Conservation (phyloP, 2,329 filamentous ascomycete species). For the Talaromyces islandicus region DNA sequence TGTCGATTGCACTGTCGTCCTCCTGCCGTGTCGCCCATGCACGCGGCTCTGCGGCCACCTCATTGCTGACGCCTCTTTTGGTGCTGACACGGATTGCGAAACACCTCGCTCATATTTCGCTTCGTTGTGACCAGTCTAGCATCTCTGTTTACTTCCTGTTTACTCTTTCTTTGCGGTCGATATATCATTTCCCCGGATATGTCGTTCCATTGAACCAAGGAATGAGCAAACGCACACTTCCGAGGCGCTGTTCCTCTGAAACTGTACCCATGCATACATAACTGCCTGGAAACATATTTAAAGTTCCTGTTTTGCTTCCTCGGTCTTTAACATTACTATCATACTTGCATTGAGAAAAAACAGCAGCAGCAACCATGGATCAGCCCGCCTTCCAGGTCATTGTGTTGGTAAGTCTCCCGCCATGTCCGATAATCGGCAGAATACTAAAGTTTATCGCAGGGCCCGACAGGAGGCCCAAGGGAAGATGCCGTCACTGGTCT, state of each 20-base stretch:
- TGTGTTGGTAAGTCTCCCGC: constrained; percentile 53
- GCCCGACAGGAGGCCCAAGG: constrained; percentile 79
- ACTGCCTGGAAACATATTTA: background rate
- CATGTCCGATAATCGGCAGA: constrained; percentile 1
- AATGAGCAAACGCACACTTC: background rate
- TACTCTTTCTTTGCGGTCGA: background rate
- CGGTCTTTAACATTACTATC: background rate
- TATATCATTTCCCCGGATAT: background rate
- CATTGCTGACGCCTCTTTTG: background rate
- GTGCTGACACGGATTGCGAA: background rate
- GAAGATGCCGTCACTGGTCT: constrained; percentile 89
- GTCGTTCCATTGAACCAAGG: background rate
- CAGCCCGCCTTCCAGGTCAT: constrained; percentile 63
- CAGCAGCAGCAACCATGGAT: constrained; percentile 9
- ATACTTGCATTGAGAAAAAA: background rate
- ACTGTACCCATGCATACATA: background rate
- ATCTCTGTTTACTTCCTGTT: background rate
- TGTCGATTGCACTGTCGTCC: background rate
- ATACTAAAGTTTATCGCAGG: constrained; percentile 40
- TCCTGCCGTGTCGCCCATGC: background rate
- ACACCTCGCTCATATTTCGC: background rate
- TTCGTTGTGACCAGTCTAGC: background rate
- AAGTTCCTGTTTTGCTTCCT: background rate
- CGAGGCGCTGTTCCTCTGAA: background rate
- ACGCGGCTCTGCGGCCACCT: background rate